These are phyloP conservation scores for Schizosaccharomyces cryophilus DNA, from an alignment of 805 yeast species.

Conservation along the genomic window DNA sequence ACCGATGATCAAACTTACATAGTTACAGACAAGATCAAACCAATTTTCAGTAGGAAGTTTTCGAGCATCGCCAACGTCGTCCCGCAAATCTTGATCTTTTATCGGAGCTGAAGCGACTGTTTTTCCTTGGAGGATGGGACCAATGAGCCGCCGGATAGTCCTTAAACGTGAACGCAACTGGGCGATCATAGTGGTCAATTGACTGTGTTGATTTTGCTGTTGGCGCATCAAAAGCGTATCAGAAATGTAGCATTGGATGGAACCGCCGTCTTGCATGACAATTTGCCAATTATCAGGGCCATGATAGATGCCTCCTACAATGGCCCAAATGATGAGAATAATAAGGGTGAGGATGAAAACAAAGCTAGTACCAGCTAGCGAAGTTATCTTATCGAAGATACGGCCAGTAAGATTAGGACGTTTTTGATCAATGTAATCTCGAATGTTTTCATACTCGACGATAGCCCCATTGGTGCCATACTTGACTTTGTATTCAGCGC, in stretches of 20 bases:
- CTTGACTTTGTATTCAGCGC: neutral
- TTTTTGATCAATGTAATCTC: neutral
- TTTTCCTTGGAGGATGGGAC: neutral
- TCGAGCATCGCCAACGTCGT: neutral
- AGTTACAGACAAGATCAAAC: slow-evolving; percentile 16
- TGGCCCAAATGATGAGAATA: slow-evolving; percentile 5
- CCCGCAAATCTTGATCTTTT: neutral
- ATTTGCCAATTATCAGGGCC: slow-evolving; percentile 4
- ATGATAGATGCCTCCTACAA: slow-evolving; percentile 4
- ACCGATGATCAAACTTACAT: slow-evolving; percentile 13
- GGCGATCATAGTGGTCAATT: slow-evolving; percentile 2
- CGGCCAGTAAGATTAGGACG: slow-evolving; percentile 2
- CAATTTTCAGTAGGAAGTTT: slow-evolving; percentile 7
- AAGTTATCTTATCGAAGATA: slow-evolving; percentile 3
- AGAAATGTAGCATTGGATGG: slow-evolving; percentile 4
- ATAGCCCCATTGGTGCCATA: neutral
- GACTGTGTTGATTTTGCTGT: slow-evolving; percentile 3
- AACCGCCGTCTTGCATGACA: slow-evolving; percentile 5
- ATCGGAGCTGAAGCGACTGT: neutral
- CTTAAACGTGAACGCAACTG: slow-evolving; percentile 4
- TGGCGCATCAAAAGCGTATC: slow-evolving; percentile 6
- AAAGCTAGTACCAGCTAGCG: slow-evolving; percentile 3
- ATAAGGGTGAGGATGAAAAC: slow-evolving; percentile 4
- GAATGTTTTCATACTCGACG: neutral
- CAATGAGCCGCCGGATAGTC: slow-evolving; percentile 2